These are phyloP conservation scores for Monosporascus sp. DNA, from an alignment of 2,329 filamentous ascomycete genomes.

Conservation along the genomic window DNA sequence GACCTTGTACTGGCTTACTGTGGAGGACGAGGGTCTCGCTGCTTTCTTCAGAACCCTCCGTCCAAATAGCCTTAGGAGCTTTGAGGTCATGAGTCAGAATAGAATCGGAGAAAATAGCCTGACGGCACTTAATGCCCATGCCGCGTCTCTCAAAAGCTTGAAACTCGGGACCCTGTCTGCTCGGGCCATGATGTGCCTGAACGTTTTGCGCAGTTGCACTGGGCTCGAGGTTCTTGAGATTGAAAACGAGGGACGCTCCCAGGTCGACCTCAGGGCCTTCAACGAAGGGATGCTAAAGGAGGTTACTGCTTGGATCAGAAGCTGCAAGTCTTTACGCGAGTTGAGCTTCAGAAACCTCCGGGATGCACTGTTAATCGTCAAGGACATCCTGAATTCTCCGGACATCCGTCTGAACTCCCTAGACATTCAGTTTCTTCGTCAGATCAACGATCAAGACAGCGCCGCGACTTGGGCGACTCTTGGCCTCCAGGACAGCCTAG, in stretches of 20 bases:
- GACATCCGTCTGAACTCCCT: conserved; percentile 20
- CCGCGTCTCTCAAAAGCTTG: conserved; percentile 29
- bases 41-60: conserved; percentile 53
- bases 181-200: conserved; percentile 23
- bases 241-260: conserved; percentile 18
- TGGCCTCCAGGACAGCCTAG: conserved; percentile 16
- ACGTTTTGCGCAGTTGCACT: conserved; percentile 28
- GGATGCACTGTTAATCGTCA: conserved; percentile 34
- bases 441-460: conserved; percentile 6
- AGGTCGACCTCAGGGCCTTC: conserved; percentile 14
- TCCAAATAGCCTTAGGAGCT: conserved; percentile 52
- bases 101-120: conserved; percentile 51
- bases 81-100: conserved; percentile 54
- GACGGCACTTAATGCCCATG: conserved; percentile 43
- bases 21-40: conserved; percentile 57
- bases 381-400: conserved; percentile 18
- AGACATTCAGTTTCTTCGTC: conserved; percentile 13
- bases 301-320: conserved; percentile 26
- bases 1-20: conserved; percentile 49
- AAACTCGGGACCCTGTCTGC: conserved; percentile 25
- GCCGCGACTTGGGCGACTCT: conserved; percentile 19
- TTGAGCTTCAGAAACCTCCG: conserved; percentile 39
- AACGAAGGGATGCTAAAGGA: conserved; percentile 20
- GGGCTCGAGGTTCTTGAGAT: conserved; percentile 30
- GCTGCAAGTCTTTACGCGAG: conserved; percentile 19